Conservation (phyloP, 2,329 filamentous ascomycete genomes). For the Penicillium sp. region DNA sequence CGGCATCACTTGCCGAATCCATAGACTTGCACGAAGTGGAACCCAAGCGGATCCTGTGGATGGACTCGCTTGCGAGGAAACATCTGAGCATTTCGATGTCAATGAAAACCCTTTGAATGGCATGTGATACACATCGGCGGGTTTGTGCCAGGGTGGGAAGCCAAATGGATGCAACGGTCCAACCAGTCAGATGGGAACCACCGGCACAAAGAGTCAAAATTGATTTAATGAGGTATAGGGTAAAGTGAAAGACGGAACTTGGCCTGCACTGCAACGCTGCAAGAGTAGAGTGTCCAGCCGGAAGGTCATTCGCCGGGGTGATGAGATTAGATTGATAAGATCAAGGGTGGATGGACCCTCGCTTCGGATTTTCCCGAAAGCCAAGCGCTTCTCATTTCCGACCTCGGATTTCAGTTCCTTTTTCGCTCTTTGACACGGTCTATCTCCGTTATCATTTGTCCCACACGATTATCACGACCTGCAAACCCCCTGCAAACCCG, state of each 20-base stretch:
- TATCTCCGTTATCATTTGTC: not conserved
- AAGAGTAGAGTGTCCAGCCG: not conserved
- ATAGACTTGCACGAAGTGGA: not conserved
- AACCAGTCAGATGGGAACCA: not conserved
- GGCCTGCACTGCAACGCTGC: not conserved
- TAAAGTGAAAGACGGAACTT: not conserved
- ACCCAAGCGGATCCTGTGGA: not conserved
- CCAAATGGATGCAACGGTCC: not conserved
- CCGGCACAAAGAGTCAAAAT: not conserved
- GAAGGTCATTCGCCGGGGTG: constrained; percentile 4
- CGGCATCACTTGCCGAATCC: not conserved
- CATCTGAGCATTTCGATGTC: not conserved
- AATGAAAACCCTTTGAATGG: not conserved
- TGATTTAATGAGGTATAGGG: not conserved
- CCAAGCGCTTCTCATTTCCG: not conserved
- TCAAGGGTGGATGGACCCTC: not conserved
- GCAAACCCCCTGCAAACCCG: too few species aligned
- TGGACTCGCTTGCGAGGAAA: not conserved
- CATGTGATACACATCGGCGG: not conserved
- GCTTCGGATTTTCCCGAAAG: not conserved
- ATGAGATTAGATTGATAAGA: constrained; percentile 17
- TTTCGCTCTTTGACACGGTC: not conserved
- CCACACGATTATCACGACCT: too few species aligned
- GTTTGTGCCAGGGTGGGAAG: not conserved
- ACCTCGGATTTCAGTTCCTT: not conserved